Evolutionary conservation across 2,329 filamentous ascomycete species (phyloP).

Genomic region (Rhynchosporium agropyri): DNA sequence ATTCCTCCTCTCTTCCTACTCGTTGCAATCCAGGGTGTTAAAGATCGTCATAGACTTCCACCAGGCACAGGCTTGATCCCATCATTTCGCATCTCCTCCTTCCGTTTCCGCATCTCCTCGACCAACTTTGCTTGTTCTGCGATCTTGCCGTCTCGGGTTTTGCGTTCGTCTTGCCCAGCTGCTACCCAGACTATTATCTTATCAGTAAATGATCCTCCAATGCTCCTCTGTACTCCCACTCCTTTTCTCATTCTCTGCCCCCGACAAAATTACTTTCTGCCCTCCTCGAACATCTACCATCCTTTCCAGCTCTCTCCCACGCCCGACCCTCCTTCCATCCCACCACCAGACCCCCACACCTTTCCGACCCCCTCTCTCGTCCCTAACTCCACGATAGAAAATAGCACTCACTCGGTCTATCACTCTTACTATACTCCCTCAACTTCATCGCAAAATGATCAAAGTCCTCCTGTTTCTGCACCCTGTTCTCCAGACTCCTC

Average conservation of each 20-base stretch:
- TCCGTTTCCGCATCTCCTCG: constrained; percentile 46
- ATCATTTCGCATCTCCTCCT: constrained; percentile 47
- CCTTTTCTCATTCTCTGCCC: too few species aligned
- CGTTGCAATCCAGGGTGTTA: background rate
- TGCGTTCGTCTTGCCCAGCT: constrained; percentile 46
- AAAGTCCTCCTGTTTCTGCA: constrained; percentile 80
- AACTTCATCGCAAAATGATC: constrained; percentile 82
- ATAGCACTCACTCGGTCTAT: constrained; percentile 76
- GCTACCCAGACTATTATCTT: constrained; percentile 49
- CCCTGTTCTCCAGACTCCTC: constrained; percentile 77
- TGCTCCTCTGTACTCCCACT: too few species aligned
- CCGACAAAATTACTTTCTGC: too few species aligned
- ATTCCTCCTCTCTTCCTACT: background rate
- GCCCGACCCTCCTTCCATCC: background rate
- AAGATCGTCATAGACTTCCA: constrained; percentile 30
- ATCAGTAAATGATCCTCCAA: too few species aligned
- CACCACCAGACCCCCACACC: background rate
- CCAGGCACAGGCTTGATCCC: constrained; percentile 32
- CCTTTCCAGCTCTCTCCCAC: background rate
- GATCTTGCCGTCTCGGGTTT: constrained; percentile 43
- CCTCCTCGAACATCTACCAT: background rate
- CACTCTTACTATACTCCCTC: constrained; percentile 87
- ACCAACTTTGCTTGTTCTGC: constrained; percentile 43
- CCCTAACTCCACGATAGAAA: background rate
- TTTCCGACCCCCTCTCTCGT: background rate